These are phyloP conservation scores for Phoma sp. DNA, from an alignment of 2,329 filamentous ascomycete species.

Conservation along the genomic window DNA sequence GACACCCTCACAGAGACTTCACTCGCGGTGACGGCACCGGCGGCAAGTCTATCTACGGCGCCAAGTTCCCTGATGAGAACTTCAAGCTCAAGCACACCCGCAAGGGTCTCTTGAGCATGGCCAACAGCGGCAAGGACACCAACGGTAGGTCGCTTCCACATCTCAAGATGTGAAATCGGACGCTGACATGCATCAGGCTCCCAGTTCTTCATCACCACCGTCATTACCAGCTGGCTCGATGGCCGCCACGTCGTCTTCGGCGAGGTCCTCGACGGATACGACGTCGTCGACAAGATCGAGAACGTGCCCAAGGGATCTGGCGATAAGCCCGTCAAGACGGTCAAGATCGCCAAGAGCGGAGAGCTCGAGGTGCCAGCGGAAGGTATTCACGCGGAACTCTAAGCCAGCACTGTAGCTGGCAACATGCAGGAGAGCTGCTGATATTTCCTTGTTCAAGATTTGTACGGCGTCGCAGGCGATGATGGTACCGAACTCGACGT, in stretches of 20 bases:
- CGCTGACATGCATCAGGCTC: slow-evolving; percentile 66
- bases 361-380: slow-evolving; percentile 82
- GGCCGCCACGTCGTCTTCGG: slow-evolving; percentile 87
- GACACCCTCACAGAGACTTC: slow-evolving; percentile 63
- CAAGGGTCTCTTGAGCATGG: slow-evolving; percentile 75
- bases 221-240: slow-evolving; percentile 81
- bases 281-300: slow-evolving; percentile 80
- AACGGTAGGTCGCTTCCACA: slow-evolving; percentile 3
- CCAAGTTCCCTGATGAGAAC: slow-evolving; percentile 88
- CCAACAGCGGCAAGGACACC: slow-evolving; percentile 81
- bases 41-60: slow-evolving; percentile 87
- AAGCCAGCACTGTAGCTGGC: slow-evolving; percentile 53
- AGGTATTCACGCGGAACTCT: slow-evolving; percentile 93
- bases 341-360: slow-evolving; percentile 84
- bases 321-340: slow-evolving; percentile 71
- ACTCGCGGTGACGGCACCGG: slow-evolving; percentile 82
- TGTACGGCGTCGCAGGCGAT: slow-evolving; percentile 52
- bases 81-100: slow-evolving; percentile 93
- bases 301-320: slow-evolving; percentile 67
- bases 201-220: slow-evolving; percentile 91
- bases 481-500: slow-evolving; percentile 53
- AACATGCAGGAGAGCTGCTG: slow-evolving; percentile 50
- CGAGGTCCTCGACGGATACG: slow-evolving; percentile 85
- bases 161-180: neutral
- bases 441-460: slow-evolving; percentile 53